Evolutionary conservation across 1,139 yeast species (phyloP).

Genomic region (Taphrina betulina): DNA sequence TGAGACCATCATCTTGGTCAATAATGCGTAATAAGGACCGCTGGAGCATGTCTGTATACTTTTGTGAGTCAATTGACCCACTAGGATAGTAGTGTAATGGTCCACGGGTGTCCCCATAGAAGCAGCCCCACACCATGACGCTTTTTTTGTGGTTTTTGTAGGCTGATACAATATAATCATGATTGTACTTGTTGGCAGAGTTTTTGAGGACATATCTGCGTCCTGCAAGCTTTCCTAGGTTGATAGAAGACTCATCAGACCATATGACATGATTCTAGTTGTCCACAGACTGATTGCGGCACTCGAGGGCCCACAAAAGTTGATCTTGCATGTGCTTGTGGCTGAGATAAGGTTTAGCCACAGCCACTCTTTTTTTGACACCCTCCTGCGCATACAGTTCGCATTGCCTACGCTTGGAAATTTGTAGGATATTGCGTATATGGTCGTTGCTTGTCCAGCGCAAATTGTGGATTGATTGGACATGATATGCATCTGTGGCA

Average conservation of each 20-base stretch:
- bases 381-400: not conserved
- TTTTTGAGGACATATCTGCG: conserved; percentile 1
- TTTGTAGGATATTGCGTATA: not conserved
- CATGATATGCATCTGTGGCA: not conserved
- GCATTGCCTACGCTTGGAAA: not conserved
- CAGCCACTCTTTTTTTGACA: not conserved
- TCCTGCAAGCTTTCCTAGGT: conserved; percentile 4
- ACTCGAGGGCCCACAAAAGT: not conserved
- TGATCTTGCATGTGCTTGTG: not conserved
- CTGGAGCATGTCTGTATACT: not conserved
- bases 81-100: conserved; percentile 1
- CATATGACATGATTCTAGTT: not conserved
- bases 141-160: not conserved
- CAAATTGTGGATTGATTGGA: not conserved
- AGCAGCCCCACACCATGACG: not conserved
- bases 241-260: conserved; percentile 8
- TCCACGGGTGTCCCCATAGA: conserved; percentile 1
- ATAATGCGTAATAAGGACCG: not conserved
- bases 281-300: not conserved
- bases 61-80: conserved; percentile 2
- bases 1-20: not conserved
- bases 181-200: not conserved
- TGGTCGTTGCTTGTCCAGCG: not conserved
- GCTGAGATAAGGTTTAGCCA: not conserved
- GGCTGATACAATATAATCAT: not conserved